Evolutionary conservation across 805 yeast genomes (phyloP), one percentile per base, ranked within the genome.

Genomic region (Myxozyma vanderwaltii): DNA sequence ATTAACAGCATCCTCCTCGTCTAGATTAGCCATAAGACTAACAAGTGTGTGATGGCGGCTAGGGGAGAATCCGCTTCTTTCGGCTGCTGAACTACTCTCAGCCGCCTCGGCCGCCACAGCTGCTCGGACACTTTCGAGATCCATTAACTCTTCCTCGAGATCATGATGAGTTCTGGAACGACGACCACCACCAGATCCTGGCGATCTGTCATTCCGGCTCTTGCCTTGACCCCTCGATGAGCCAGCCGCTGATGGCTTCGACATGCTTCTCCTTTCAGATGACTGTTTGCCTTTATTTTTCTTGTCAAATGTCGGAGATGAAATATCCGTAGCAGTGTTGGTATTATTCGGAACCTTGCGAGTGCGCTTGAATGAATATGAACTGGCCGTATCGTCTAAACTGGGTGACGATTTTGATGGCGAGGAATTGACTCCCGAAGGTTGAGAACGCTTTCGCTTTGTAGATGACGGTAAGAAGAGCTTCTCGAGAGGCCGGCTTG

Each of bases 1-100:
- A 27, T 49, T 62, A 49, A 48, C 66, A 19, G 45, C 67, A 26
- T 55, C 63, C 13, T 55, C 63, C 15, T 59, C 61, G 5, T 57
- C 63, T 15, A 60, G 21, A 26, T 46, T 54, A 4, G 50, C 39
- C 59, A 58, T 58, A 24, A 54, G 36, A 13, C 43, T 26, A 29
- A 17, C 26, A 36, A 46, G 38, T 23, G 57, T 41, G n/a, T 27
- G 55, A n/a, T 41, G 55, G n/a, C 39, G 52, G 21, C 41, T 48
- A 24, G 46, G 46, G 13, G 46, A 39, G 17, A 17, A 40, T n/a
- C 29, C n/a, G 24, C 49, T 35, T 8, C 49, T 19, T 13, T 35
- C 53, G 24, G 39, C 27, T n/a, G 47, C n/a, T 10, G 27, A 45
- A 15, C 38, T 24, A 4, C 23, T 39, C 13, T 35, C 54, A 8